Evolutionary conservation across 371 early-diverging fungal species (phyloP), one percentile per base, ranked within the genome.

Genomic region (Zychaea mexicana): DNA sequence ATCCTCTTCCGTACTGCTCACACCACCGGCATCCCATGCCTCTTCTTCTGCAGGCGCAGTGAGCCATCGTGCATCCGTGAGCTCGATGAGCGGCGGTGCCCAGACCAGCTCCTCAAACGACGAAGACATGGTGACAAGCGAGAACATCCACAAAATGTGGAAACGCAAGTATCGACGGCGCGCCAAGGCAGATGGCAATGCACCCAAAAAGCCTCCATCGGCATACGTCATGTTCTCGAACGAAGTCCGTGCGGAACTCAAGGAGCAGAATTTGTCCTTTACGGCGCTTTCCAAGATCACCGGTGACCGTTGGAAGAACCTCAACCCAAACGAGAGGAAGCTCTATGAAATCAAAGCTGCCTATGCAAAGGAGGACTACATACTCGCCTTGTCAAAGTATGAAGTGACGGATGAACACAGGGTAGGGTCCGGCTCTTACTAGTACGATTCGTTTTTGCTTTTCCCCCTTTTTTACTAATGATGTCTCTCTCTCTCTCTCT

Each of bases 191-290:
- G 86, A 85, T 58, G 65, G 71, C 12, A 81, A 83, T 33, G 85
- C 80, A 13, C 86, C 86, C 6, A 45, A 71, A 24, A 84, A 83
- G 32, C 86, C 86, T 13, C 73, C 75, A 15, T 85, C 86, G 2
- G 86, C 86, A 0, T 85, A 85, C 67, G 85, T 85, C 21, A 79
- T 81, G 77, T 85, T 83, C 61, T 78, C 83, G 10, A 81, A 82
- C 36, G 64, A 76, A 24, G 70, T 84, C 13, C 71, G 86, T 13
- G 75, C 73, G 15, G 84, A 83, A 60, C 52, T 79, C 8, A 72
- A 76, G 26, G 66, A 76, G 12, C 68, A 79, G 19, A 78, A 79
- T 57, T 70, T 81, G 54, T 73, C 81, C 0, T 85, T 85, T 62
- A 75, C 81, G 0, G 81, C 83, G 26, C 60, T 83, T 15, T 83